Base-by-base conservation (phyloP, 2,329 filamentous ascomycete species). In the Hymenoscyphus albidus region DNA sequence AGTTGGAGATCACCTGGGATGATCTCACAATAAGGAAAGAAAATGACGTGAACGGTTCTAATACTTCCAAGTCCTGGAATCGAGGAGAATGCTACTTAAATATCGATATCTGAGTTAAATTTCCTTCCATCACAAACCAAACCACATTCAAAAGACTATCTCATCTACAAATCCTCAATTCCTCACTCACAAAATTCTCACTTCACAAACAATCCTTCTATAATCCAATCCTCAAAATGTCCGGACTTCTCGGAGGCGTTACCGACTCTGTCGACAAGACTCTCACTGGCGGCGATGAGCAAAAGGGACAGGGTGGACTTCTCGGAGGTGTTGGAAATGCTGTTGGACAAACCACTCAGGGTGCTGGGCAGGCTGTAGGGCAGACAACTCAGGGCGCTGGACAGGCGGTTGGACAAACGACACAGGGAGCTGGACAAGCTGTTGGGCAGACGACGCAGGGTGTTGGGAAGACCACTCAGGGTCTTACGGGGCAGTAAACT, bases 261-360 rank as follows among this genome's bases (percentile, higher is more conserved):
- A 74, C 75, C 60, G 74, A 76, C 64, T 70, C 71, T 44, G 69
- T 77, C 63, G 75, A 78, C 67, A 77, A 76, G 62, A 75, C 77
- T 55, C 72, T 78, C 59, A 78, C 77, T 18, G 77, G 77, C 54
- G 77, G 76, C 62, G 75, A 78, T 39, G 72, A 78, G 65, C 73
- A 74, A 22, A 62, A 78, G 35, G 76, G 76, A 48, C 74, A 78
- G 66, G 77, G 77, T 10, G 77, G 77, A 1, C 70, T 79, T 14
- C 67, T 79, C 48, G 77, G 77, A 5, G 71, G 73, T 18, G 71
- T 74, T 2, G 70, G 69, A 51, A 63, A 64, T 13, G 69, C 76
- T 9, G 70, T 77, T 14, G 72, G 72, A 39, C 76, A 77, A 64
- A 76, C 76, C 5, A 75, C 76, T 12, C 72, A 78, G 59, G 74